Conservation (phyloP, 73 alveolate genomes). For the Paramecium primaurelia region DNA sequence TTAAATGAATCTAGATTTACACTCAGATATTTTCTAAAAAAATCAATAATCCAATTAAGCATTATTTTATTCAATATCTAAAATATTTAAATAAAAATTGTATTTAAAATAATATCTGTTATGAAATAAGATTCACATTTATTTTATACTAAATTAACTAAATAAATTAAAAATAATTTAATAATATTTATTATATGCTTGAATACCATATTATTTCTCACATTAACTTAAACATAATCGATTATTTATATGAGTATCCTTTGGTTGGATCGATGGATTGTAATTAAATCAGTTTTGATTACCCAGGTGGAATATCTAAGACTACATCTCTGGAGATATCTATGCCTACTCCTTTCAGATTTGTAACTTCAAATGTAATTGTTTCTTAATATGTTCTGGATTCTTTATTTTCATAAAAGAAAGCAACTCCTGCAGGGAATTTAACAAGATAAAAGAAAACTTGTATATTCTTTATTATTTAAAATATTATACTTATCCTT, state of each 20-base stretch:
- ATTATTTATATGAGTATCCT: background rate
- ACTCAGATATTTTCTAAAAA: no score
- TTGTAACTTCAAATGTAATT: background rate
- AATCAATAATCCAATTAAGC: no score
- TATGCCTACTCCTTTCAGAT: background rate
- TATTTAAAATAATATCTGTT: no score
- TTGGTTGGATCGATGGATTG: background rate
- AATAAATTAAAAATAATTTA: background rate
- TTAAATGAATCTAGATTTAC: no score
- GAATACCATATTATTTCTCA: background rate
- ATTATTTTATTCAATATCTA: no score
- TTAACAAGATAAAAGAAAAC: background rate
- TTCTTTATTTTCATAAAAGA: background rate
- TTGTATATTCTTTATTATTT: background rate
- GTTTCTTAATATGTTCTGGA: background rate
- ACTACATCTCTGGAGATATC: background rate
- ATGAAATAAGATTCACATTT: no score
- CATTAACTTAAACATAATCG: background rate
- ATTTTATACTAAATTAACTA: no score
- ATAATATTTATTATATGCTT: background rate
- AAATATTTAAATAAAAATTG: no score
- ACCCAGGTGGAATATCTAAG: background rate
- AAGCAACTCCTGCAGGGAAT: conserved; percentile 23
- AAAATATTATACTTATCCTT: background rate
- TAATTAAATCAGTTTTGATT: background rate